These are phyloP conservation scores for Laburnicola sp. DNA, from an alignment of 2,329 filamentous ascomycete genomes.

Conservation along the genomic window DNA sequence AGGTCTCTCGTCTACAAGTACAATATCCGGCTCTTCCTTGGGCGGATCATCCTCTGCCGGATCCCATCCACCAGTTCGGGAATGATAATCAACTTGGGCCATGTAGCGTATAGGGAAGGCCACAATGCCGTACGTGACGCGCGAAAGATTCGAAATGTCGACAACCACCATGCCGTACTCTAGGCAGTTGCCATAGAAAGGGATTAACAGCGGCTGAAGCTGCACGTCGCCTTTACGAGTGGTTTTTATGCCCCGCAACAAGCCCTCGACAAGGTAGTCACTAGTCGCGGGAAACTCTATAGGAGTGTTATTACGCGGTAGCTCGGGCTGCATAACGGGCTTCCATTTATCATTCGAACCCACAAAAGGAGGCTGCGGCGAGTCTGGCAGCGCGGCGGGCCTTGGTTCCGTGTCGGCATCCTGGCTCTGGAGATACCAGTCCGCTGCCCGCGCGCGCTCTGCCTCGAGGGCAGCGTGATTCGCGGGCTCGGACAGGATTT, in stretches of 20 bases:
- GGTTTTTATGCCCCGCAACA: slow-evolving; percentile 9
- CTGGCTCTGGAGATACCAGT: slow-evolving; percentile 12
- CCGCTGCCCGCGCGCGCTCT: slow-evolving; percentile 7
- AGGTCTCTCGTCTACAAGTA: slow-evolving; percentile 12
- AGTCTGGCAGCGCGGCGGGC: slow-evolving; percentile 8
- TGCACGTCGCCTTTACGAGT: slow-evolving; percentile 13
- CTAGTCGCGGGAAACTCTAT: slow-evolving; percentile 8
- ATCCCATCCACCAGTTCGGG: slow-evolving; percentile 6
- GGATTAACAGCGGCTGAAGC: slow-evolving; percentile 11
- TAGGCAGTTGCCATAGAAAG: slow-evolving; percentile 12
- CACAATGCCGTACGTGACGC: slow-evolving; percentile 12
- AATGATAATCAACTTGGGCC: slow-evolving; percentile 8
- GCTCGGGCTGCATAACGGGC: slow-evolving; percentile 7
- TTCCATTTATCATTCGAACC: slow-evolving; percentile 5
- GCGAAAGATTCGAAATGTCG: slow-evolving; percentile 12
- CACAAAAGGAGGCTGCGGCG: slow-evolving; percentile 8
- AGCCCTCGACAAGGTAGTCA: slow-evolving; percentile 7
- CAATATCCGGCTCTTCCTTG: slow-evolving; percentile 9
- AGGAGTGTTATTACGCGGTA: slow-evolving; percentile 4
- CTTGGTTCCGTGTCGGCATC: slow-evolving; percentile 9
- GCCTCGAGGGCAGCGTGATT: slow-evolving; percentile 9
- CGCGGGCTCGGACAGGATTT: slow-evolving; percentile 6
- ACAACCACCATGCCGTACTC: slow-evolving; percentile 14
- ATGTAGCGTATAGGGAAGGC: slow-evolving; percentile 11
- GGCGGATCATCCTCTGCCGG: slow-evolving; percentile 11